Evolutionary conservation across 228 moss, liverwort and hornwort genomes (phyloP).

Genomic region (Sphagnum magellanicum): DNA sequence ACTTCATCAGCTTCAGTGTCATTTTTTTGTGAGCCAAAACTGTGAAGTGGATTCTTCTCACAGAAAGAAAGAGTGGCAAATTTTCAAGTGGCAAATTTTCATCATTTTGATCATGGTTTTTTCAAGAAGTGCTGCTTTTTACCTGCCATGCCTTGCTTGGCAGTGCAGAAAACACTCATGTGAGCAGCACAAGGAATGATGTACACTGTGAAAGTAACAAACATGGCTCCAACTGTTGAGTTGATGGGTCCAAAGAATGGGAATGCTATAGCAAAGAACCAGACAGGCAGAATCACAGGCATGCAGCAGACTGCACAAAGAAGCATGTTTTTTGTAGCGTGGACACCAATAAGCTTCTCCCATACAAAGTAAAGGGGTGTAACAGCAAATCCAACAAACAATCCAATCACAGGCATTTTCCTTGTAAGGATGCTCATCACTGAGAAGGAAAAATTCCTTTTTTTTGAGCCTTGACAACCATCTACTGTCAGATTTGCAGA

Average conservation of each 20-base stretch:
- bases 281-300: slow-evolving; percentile 73
- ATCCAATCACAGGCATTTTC: too few species aligned
- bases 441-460: too few species aligned
- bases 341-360: slow-evolving; percentile 78
- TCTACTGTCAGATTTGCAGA: too few species aligned
- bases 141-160: slow-evolving; percentile 68
- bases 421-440: too few species aligned
- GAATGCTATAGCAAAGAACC: slow-evolving; percentile 90
- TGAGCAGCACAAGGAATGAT: slow-evolving; percentile 76
- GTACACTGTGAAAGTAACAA: slow-evolving; percentile 88
- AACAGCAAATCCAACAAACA: slow-evolving; percentile 54
- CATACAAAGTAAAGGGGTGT: slow-evolving; percentile 91
- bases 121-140: background rate
- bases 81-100: too few species aligned
- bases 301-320: slow-evolving; percentile 55
- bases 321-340: slow-evolving; percentile 54
- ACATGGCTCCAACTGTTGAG: slow-evolving; percentile 66
- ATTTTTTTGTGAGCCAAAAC: too few species aligned
- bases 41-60: too few species aligned
- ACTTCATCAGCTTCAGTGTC: too few species aligned
- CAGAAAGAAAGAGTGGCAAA: too few species aligned
- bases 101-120: too few species aligned
- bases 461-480: too few species aligned
- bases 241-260: slow-evolving; percentile 94
- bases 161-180: slow-evolving; percentile 67